phyloP scores from a whole-genome alignment of 2,329 filamentous ascomycete species.

The Paraconiothyrium brasiliense region DNA sequence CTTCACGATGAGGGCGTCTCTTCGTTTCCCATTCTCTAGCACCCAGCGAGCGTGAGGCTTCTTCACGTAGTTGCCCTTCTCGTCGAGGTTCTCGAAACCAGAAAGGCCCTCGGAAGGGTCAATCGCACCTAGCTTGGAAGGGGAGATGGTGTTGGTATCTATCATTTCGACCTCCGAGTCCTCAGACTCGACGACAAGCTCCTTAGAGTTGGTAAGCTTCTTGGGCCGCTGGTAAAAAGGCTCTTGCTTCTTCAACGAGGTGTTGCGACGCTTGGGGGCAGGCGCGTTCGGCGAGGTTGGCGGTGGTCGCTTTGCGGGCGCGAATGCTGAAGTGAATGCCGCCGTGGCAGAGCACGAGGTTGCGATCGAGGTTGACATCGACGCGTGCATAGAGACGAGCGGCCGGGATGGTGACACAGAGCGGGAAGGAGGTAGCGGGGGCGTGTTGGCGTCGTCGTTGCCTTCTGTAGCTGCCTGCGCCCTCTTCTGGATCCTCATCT shows the following conservation, averaged over 20 bases:
- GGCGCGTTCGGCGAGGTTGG: background rate
- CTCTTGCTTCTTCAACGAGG: background rate
- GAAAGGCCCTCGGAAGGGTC: slow-evolving; percentile 9
- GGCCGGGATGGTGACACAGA: background rate
- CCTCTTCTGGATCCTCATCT: background rate
- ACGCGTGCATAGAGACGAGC: background rate
- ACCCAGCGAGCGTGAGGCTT: background rate
- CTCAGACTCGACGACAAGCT: slow-evolving; percentile 3
- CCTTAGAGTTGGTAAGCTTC: background rate
- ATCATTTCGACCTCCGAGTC: background rate
- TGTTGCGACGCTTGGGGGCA: background rate
- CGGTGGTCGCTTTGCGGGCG: background rate
- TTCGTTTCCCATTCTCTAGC: background rate
- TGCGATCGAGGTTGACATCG: background rate
- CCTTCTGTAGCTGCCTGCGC: background rate
- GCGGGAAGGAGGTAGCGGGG: background rate
- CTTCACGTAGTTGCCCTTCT: background rate
- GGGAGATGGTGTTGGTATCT: background rate
- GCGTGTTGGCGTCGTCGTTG: background rate
- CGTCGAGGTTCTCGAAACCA: slow-evolving; percentile 1
- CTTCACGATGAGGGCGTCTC: background rate
- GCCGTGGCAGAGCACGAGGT: background rate
- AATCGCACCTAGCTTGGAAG: background rate
- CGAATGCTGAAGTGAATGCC: background rate
- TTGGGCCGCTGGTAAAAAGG: background rate